Evolutionary conservation across 2,329 filamentous ascomycete species (phyloP).

Genomic region (Keithomyces neogunnii): DNA sequence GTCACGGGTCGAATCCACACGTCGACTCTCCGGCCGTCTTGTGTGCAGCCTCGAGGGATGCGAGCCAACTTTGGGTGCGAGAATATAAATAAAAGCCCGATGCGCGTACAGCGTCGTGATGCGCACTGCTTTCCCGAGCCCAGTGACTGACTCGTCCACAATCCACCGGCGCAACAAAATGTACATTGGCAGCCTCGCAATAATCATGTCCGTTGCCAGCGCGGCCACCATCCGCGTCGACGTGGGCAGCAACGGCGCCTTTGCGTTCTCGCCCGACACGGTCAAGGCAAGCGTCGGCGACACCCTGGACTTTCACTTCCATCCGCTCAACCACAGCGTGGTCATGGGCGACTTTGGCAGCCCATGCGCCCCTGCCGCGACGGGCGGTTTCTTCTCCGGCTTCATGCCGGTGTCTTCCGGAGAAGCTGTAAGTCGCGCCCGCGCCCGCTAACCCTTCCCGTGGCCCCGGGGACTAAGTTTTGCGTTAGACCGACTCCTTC

Average conservation of each 20-base stretch:
- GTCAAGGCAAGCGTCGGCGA: conserved; percentile 37
- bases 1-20: too few relatives aligned
- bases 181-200: too few relatives aligned
- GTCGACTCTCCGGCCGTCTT: too few relatives aligned
- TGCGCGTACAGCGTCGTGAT: too few relatives aligned
- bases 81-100: too few relatives aligned
- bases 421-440: not conserved
- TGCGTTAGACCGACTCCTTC: conserved; percentile 10
- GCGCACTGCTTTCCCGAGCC: too few relatives aligned
- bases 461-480: too few relatives aligned
- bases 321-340: conserved; percentile 38
- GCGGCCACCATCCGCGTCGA: conserved; percentile 23
- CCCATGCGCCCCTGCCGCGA: conserved; percentile 32
- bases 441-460: not conserved
- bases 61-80: too few relatives aligned
- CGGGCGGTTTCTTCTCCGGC: conserved; percentile 12
- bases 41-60: too few relatives aligned
- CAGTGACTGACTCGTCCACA: too few relatives aligned
- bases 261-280: conserved; percentile 35
- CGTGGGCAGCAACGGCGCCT: conserved; percentile 30
- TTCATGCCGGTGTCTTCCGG: not conserved
- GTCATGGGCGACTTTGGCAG: conserved; percentile 36
- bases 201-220: not conserved
- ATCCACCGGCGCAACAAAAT: too few relatives aligned
- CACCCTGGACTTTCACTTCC: conserved; percentile 45